Percentiles rank a stretch among this genome's conserved stretches.
phyloP scores from a whole-genome alignment of 805 yeast genomes.

The Candida sanyiensis region DNA sequence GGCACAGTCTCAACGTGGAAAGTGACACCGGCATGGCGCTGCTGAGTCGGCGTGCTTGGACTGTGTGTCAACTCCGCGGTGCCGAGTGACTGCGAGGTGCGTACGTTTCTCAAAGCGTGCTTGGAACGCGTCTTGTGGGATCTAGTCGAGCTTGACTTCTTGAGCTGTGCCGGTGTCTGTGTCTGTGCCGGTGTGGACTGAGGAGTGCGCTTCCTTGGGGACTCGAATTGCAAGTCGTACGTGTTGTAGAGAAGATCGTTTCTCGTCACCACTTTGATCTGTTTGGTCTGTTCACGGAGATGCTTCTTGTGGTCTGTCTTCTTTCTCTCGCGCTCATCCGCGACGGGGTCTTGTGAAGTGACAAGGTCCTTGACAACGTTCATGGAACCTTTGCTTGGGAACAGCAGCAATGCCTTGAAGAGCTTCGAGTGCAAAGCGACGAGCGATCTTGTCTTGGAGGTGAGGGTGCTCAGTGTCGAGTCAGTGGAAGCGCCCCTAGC shows the following conservation, averaged over 20 bases:
- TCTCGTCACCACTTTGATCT: conserved; percentile 23
- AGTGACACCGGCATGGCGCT: background rate
- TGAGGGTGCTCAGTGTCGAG: background rate
- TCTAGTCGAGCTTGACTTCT: conserved; percentile 3
- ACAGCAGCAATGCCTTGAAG: background rate
- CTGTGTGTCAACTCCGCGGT: too few relatives aligned
- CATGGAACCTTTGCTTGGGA: background rate
- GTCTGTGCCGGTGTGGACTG: background rate
- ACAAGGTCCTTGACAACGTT: conserved; percentile 2
- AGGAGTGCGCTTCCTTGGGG: conserved; percentile 2
- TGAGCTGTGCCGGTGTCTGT: conserved; percentile 1
- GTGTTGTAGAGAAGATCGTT: conserved; percentile 22
- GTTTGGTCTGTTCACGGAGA: conserved; percentile 15
- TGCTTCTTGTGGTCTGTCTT: background rate
- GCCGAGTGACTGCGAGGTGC: background rate
- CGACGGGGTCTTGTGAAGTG: background rate
- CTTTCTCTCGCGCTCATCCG: background rate
- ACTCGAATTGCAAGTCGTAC: conserved; percentile 9
- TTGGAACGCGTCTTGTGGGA: background rate
- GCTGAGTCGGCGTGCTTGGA: too few relatives aligned
- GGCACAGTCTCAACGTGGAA: background rate
- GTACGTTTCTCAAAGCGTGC: background rate
- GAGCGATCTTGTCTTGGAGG: conserved; percentile 2
- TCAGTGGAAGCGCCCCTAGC: background rate
- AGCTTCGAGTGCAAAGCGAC: conserved; percentile 1